A percentile compares a stretch with the other conserved stretches of the same genome.
These are phyloP conservation scores for Aspergillus quadrilineatus DNA, from an alignment of 2,329 filamentous ascomycete species.

Conservation along the genomic window DNA sequence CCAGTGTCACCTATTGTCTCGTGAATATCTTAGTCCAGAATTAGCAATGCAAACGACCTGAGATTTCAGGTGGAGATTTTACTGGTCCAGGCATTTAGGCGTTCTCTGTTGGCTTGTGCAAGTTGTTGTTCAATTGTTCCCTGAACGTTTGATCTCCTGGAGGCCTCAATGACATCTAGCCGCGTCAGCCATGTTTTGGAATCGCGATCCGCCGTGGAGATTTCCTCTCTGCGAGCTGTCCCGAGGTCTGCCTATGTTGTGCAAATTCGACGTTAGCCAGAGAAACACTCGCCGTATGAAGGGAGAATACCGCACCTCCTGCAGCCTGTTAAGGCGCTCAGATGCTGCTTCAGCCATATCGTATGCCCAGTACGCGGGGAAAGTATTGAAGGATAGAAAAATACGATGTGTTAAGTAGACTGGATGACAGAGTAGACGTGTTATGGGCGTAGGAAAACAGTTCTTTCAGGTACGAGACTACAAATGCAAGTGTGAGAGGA, in stretches of 20 bases:
- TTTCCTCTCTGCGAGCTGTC: conserved; percentile 34
- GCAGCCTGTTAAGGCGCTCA: conserved; percentile 26
- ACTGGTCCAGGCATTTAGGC: conserved; percentile 37
- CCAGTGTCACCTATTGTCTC: conserved; percentile 31
- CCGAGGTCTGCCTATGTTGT: conserved; percentile 39
- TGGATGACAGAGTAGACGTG: background rate
- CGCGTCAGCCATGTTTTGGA: conserved; percentile 8
- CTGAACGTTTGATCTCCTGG: conserved; percentile 29
- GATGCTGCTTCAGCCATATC: conserved; percentile 12
- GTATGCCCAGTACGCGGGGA: background rate
- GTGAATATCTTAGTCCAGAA: conserved; percentile 28
- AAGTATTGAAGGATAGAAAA: background rate
- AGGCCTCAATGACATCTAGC: conserved; percentile 29
- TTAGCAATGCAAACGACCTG: conserved; percentile 10
- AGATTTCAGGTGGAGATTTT: conserved; percentile 12
- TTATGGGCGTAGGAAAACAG: background rate
- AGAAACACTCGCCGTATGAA: background rate
- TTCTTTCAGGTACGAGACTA: background rate
- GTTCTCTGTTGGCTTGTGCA: conserved; percentile 26
- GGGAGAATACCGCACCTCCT: conserved; percentile 27
- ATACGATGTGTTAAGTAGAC: background rate
- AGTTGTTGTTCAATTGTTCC: conserved; percentile 30
- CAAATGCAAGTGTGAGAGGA: background rate
- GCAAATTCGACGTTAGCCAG: conserved; percentile 2
- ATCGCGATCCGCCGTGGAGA: conserved; percentile 34